Base-by-base conservation (phyloP, 1,284 basidiomycete genomes). In the Trametes hirsuta region DNA sequence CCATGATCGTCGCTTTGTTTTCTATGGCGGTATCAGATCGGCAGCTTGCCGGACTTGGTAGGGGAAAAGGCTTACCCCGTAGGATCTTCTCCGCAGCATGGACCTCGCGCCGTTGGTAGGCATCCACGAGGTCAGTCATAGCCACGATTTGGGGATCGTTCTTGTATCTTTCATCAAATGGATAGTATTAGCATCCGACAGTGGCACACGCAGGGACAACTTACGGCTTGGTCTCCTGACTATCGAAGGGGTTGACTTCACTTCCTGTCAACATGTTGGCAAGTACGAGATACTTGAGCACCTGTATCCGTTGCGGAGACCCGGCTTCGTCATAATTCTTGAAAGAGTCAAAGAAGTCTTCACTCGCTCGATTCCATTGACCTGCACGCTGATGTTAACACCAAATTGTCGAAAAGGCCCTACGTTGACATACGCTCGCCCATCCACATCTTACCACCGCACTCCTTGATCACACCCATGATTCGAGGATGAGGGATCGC, bases 361-460 rank as follows among this genome's bases (percentile, higher is more conserved):
- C 93, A 66, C 95, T 97, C 0, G 97, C 97, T 52, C 93, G 88
- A 61, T 92, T 91, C 96, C 97, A 99, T 77, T 97, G 91, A 65
- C 93, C 93, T 95, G 69, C 4, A n/a, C 10, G 11, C 15, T 12
- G 22, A 24, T 18, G 21, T 47, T 22, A 34, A 14, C 18, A 37
- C 1, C 25, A 24, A 14, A 14, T 15, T 6, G 12, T 21, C 34
- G 11, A 11, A 10, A 25, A 30, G 6, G 36, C 55, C 12, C 45
- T 6, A 25, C 22, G 35, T 35, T 11, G 4, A 81, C 90, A 69
- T 74, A 92, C 96, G 93, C 81, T 99, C 97, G 59, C 94, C 94
- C 97, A 99, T 99, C 94, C 97, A 98, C 97, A 99, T 99, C 79
- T 99, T 99, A 8, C 97, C 97, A 12, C 97, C 97, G 67, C 97